Base-by-base conservation (phyloP, 2,329 filamentous ascomycete species). In the Botrytis squamosa region DNA sequence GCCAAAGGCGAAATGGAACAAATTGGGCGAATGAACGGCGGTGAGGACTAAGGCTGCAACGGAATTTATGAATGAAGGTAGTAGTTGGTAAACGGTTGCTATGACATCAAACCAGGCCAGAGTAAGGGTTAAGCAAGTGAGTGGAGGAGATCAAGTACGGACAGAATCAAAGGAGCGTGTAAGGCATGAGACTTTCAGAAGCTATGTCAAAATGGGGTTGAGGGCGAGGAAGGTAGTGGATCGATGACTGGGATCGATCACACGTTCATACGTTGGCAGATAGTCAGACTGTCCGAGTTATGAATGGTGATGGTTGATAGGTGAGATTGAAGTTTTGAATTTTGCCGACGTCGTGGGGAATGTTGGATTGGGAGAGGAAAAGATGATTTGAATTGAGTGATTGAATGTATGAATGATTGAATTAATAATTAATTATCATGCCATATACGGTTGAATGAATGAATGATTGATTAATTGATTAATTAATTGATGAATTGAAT, bases 31-130 rank as follows among this genome's bases (percentile, higher is more conserved):
- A 66, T 67, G 64, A 72, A 68, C 70, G 55, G 70, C 70, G 70
- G 70, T 72, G 70, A 72, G 70, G 5, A 59, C 70, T 72, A 72
- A 68, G 70, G 52, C 63, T 46, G 70, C 49, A 49, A 72, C 36
- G 16, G 63, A 46, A 40, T 57, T 59, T 22, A 29, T 33, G 44
- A 63, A 46, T 29, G 42, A 29, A 29, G 2, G 59, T 64, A 25
- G 29, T 55, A 20, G 59, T 46, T 64, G 40, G 16, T 42, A 22
- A 40, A 67, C 33, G 49, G 36, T 57, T 68, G 66, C 66, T 57
- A 68, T 68, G 66, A 57, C 66, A 68, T 68, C 49, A 68, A 68
- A 57, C 36, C 49, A 68, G 25, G 36, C 49, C 42, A 68, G 66
- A 68, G 38, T 55, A 68, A 33, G 65, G 65, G 25, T 40, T 22